phyloP scores from a whole-genome alignment of 192 early-diverging fungal genomes.

The Oehlia diaphana region DNA sequence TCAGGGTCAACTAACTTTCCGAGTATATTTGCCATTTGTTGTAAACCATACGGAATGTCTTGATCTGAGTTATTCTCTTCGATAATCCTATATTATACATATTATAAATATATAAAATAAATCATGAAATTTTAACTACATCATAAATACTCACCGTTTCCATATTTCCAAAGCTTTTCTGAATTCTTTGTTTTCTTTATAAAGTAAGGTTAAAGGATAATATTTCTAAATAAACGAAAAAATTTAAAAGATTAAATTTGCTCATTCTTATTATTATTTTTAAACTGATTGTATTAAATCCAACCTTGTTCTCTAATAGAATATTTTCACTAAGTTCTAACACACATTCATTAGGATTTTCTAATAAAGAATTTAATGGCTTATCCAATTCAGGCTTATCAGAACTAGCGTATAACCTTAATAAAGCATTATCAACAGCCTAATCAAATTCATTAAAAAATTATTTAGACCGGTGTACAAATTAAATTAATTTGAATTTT shows the following conservation, averaged over 20 bases:
- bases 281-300: not conserved
- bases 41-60: constrained; percentile 46
- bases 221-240: constrained; percentile 40
- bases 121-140: not conserved
- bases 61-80: constrained; percentile 50
- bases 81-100: constrained; percentile 44
- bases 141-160: constrained; percentile 52
- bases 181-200: constrained; percentile 49
- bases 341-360: constrained; percentile 49
- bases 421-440: constrained; percentile 42
- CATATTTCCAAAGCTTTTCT: constrained; percentile 61
- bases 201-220: constrained; percentile 63
- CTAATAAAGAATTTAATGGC: constrained; percentile 33
- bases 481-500: not conserved
- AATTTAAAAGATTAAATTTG: not conserved
- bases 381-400: constrained; percentile 27
- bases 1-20: constrained; percentile 33
- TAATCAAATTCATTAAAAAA: not conserved
- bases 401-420: constrained; percentile 31
- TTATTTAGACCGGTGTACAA: not conserved
- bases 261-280: not conserved
- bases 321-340: constrained; percentile 47
- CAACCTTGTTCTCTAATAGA: constrained; percentile 49
- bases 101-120: not conserved
- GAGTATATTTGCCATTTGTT: constrained; percentile 45